phyloP scores from a whole-genome alignment of 169 alveolate species.

The Plasmodium inui region DNA sequence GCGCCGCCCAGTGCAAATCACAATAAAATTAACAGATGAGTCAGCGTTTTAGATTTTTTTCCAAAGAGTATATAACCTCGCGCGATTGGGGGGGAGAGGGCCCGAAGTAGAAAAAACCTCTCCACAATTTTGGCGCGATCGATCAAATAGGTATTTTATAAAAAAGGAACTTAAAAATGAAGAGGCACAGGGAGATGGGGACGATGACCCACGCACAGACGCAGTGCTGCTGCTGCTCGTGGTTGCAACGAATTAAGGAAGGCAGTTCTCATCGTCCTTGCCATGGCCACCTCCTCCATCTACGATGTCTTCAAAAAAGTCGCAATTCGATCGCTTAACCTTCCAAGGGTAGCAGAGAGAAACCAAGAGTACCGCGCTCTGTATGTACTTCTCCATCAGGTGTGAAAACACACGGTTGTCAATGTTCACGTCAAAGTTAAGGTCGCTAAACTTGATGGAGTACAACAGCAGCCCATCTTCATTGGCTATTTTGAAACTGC shows the following conservation, averaged over 20 bases:
- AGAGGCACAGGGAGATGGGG: not conserved
- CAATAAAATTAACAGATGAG: not conserved
- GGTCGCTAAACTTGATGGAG: constrained; percentile 59
- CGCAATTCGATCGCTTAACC: not conserved
- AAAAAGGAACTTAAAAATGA: not conserved
- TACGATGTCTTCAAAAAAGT: constrained; percentile 26
- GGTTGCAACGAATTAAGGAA: not conserved
- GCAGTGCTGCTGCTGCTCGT: not conserved
- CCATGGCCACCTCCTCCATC: constrained; percentile 1
- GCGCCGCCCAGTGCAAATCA: not conserved
- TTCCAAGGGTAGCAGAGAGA: constrained; percentile 51
- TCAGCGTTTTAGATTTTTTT: not conserved
- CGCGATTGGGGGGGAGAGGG: not conserved
- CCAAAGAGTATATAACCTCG: not conserved
- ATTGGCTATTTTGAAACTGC: constrained; percentile 56
- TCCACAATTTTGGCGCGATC: not conserved
- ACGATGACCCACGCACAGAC: not conserved
- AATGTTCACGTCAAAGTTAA: constrained; percentile 16
- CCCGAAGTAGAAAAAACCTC: not conserved
- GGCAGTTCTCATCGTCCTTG: not conserved
- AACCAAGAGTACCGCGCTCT: constrained; percentile 28
- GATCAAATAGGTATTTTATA: not conserved
- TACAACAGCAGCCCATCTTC: constrained; percentile 49
- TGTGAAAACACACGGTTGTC: constrained; percentile 34
- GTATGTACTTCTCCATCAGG: constrained; percentile 45